Evolutionary conservation across 306 rosid genomes (phyloP).

Genomic region (Gastrolobium villosum): DNA sequence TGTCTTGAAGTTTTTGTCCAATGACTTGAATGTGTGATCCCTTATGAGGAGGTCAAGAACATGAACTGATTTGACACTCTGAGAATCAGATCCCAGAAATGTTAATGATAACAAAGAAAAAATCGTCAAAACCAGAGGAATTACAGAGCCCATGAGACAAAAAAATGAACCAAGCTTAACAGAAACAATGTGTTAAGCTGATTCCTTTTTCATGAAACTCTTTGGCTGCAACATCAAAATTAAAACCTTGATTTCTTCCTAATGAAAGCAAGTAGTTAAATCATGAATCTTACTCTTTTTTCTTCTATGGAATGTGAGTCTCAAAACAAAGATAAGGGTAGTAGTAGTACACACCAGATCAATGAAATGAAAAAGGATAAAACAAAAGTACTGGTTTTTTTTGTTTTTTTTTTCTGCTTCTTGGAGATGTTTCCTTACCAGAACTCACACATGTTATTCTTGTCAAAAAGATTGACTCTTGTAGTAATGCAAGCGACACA

Average conservation of each 20-base stretch:
- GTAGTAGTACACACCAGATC: slow-evolving; percentile 48
- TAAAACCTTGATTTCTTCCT: slow-evolving; percentile 35
- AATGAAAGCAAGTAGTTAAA: not conserved
- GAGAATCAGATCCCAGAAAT: slow-evolving; percentile 56
- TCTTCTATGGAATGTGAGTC: slow-evolving; percentile 26
- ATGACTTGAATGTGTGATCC: slow-evolving; percentile 77
- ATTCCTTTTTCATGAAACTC: not conserved
- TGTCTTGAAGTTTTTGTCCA: slow-evolving; percentile 59
- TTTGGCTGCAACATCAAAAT: slow-evolving; percentile 41
- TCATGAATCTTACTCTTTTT: slow-evolving; percentile 27
- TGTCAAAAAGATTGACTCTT: slow-evolving; percentile 48
- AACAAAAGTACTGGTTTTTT: slow-evolving; percentile 43
- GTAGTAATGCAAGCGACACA: slow-evolving; percentile 47
- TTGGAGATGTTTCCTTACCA: slow-evolving; percentile 48
- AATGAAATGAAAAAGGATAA: slow-evolving; percentile 50
- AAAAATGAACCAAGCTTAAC: slow-evolving; percentile 36
- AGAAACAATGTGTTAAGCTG: slow-evolving; percentile 9
- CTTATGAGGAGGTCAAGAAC: slow-evolving; percentile 90
- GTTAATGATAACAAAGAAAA: slow-evolving; percentile 48
- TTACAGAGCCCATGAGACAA: slow-evolving; percentile 69
- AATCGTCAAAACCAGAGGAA: slow-evolving; percentile 56
- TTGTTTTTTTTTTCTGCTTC: slow-evolving; percentile 29
- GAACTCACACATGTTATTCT: slow-evolving; percentile 47
- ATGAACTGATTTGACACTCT: slow-evolving; percentile 66
- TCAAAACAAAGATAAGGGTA: slow-evolving; percentile 48